phyloP scores from a whole-genome alignment of 1,139 yeast species.

The Yamadazyma atmosphaerica region DNA sequence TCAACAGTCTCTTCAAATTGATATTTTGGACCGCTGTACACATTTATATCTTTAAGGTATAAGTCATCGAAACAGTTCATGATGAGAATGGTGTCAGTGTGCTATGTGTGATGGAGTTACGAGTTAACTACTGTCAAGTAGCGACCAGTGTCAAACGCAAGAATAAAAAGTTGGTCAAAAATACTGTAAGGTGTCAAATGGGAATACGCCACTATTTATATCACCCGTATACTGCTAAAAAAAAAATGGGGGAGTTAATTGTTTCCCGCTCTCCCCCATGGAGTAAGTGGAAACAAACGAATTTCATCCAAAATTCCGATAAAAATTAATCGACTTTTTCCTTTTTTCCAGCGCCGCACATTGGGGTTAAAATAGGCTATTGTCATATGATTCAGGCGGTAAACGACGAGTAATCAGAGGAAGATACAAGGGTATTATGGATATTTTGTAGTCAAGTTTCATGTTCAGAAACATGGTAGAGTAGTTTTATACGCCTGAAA shows the following conservation, averaged over 20 bases:
- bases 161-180: too few species aligned
- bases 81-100: not conserved
- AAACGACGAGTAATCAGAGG: not conserved
- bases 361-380: not conserved
- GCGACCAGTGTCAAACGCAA: too few species aligned
- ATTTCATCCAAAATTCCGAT: not conserved
- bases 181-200: not conserved
- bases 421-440: too few species aligned
- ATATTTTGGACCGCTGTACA: constrained; percentile 5
- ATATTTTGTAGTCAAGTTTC: too few species aligned
- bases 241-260: not conserved
- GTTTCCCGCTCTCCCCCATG: constrained; percentile 1
- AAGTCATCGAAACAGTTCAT: constrained; percentile 24
- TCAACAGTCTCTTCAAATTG: constrained; percentile 36
- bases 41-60: constrained; percentile 16
- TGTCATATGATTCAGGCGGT: constrained; percentile 1
- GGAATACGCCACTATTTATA: not conserved
- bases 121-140: too few species aligned
- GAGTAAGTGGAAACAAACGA: not conserved
- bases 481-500: too few species aligned
- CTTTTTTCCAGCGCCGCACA: constrained; percentile 1
- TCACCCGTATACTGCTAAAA: too few species aligned
- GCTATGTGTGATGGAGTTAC: too few species aligned
- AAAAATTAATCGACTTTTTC: not conserved
- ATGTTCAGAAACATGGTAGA: too few species aligned